Evolutionary conservation across 495 filamentous ascomycete species (phyloP), one percentile per base, ranked within the genome.

Genomic region (Tuber brumale): DNA sequence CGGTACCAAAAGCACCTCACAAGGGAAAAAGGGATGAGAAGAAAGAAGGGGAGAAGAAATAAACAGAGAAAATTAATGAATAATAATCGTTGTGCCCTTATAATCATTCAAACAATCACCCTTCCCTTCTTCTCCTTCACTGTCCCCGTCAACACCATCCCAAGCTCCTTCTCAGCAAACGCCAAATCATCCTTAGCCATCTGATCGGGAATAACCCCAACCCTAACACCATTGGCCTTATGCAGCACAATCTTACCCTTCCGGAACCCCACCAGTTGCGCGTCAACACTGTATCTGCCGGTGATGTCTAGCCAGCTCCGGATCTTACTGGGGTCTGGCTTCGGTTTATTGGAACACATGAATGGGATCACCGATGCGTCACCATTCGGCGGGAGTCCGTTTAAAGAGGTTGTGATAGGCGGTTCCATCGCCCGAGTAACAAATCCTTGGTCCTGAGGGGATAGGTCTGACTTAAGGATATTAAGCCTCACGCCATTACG

Each of bases 121-220:
- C 44, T 70, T 44, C 37, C 73, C 31, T 45, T 39, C 37, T 46
- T 41, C 39, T 42, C 51, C 51, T 70, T 44, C 39, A 45, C 12
- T 37, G 16, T 14, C 37, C 73, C 51, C 41, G 8, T 69, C 23
- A 66, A 46, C 41, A 48, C 66, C 73, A 43, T 75, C 35, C 74
- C 71, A 16, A 74, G 23, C 41, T 69, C 42, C 48, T 39, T 76
- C 72, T 72, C 74, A 2, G 71, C 70, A 42, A 72, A 46, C 12
- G 51, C 74, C 23, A 76, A 69, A 46, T 76, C 76, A 6, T 57
- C 75, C 18, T 66, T 51, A 7, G 48, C 44, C 71, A 77, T 44
- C 41, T 70, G 27, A 35, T 71, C 42, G 23, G 71, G 46, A 41
- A 41, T 42, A 44, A 76, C 41, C 31, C n/a, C 74, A 37, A 76